Conservation (phyloP, 352 stramenopile genomes). For the Albugo laibachii region DNA sequence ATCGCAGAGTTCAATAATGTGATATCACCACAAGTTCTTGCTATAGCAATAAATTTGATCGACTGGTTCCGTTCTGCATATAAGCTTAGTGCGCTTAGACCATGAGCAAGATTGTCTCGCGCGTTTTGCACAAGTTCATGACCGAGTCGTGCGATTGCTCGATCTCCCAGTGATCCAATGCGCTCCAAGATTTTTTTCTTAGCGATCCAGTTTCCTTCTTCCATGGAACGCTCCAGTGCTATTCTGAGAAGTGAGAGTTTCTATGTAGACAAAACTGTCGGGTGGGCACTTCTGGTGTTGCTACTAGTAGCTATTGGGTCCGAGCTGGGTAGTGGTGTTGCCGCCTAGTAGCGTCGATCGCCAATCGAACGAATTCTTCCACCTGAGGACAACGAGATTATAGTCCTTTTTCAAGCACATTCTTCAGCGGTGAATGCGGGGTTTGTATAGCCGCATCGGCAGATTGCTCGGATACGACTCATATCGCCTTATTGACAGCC, state of each 20-base stretch:
- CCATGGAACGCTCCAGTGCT: slow-evolving; percentile 36
- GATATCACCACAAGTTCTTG: slow-evolving; percentile 45
- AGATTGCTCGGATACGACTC: background rate
- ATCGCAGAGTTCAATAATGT: slow-evolving; percentile 47
- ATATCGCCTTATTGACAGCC: too few species aligned
- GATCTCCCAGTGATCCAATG: slow-evolving; percentile 15
- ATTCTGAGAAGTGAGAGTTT: background rate
- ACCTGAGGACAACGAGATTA: slow-evolving; percentile 17
- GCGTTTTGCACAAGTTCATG: background rate
- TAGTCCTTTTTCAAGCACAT: slow-evolving; percentile 32
- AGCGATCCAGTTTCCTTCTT: slow-evolving; percentile 47
- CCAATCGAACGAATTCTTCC: slow-evolving; percentile 12
- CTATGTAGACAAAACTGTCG: slow-evolving; percentile 12
- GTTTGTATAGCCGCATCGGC: slow-evolving; percentile 8
- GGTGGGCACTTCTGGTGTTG: slow-evolving; percentile 10
- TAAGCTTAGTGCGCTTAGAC: slow-evolving; percentile 16
- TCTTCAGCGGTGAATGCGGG: slow-evolving; percentile 18
- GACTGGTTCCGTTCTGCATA: slow-evolving; percentile 49
- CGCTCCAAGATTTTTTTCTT: slow-evolving; percentile 28
- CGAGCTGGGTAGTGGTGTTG: background rate
- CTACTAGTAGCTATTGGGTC: too few species aligned
- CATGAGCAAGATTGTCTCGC: slow-evolving; percentile 7
- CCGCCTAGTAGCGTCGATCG: slow-evolving; percentile 1
- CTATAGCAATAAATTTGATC: slow-evolving; percentile 53
- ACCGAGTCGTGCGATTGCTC: slow-evolving; percentile 6